Percentiles rank a stretch among this genome's conserved stretches.
These are phyloP conservation scores for Tuber brumale DNA, from an alignment of 495 filamentous ascomycete species.

Conservation along the genomic window DNA sequence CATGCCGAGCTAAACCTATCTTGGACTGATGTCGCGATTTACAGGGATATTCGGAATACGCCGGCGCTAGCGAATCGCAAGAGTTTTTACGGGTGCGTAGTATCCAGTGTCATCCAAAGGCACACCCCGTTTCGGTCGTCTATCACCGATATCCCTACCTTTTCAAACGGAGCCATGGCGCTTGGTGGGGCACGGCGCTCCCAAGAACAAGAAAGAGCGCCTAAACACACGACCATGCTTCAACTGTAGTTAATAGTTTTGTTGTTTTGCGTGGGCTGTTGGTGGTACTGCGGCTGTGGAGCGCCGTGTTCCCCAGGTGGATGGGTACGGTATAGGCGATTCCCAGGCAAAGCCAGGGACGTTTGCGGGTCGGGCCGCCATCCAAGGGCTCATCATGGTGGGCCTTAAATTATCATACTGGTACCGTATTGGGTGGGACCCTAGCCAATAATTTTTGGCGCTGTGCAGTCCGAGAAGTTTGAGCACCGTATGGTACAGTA, in stretches of 20 bases:
- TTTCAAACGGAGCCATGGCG: background rate
- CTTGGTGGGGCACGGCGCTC: background rate
- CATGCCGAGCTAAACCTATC: too few species aligned
- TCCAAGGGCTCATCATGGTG: background rate
- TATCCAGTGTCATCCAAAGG: background rate
- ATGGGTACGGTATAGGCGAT: background rate
- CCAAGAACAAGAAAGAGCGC: background rate
- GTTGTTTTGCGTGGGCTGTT: background rate
- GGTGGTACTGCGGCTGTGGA: background rate
- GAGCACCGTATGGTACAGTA: background rate
- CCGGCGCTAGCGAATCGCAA: too few species aligned
- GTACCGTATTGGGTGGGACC: background rate
- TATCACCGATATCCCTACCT: background rate
- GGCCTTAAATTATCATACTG: background rate
- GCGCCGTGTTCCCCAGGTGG: background rate
- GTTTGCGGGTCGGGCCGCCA: conserved; percentile 1
- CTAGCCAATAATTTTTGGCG: background rate
- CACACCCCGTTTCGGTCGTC: background rate
- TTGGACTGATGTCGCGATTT: too few species aligned
- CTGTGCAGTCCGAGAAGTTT: background rate
- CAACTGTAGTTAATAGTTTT: background rate
- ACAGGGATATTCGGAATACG: too few species aligned
- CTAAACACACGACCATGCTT: background rate
- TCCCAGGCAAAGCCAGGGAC: background rate
- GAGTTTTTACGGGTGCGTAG: too few species aligned